Conservation (phyloP, 176 grass and related monocot genomes). For the Bolboschoenus planiculmis region DNA sequence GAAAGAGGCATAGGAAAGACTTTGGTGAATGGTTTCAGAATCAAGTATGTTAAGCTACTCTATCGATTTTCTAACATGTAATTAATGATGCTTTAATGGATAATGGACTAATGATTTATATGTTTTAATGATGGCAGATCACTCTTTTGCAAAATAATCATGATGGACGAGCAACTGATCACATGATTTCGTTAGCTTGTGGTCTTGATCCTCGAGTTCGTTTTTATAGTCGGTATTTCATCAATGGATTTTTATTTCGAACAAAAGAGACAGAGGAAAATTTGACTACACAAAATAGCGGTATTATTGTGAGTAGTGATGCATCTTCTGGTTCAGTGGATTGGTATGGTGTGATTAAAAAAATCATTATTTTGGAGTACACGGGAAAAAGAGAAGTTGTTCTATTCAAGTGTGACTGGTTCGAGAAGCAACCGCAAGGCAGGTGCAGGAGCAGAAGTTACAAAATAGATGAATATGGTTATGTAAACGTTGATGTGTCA, state of each 20-base stretch:
- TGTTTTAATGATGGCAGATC: not conserved
- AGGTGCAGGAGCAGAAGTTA: not conserved
- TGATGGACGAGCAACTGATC: not conserved
- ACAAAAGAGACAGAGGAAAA: not conserved
- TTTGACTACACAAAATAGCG: not conserved
- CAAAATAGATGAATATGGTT: not conserved
- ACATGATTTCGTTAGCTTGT: not conserved
- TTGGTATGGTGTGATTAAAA: not conserved
- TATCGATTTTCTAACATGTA: no score
- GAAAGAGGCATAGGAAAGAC: not conserved
- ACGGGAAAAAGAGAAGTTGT: not conserved
- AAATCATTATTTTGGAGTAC: not conserved
- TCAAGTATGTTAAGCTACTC: not conserved
- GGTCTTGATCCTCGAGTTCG: not conserved
- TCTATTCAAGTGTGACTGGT: not conserved
- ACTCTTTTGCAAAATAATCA: not conserved
- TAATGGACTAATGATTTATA: not conserved
- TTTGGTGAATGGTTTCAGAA: not conserved
- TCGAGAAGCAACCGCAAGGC: not conserved
- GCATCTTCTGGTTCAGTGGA: not conserved
- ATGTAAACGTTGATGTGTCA: not conserved
- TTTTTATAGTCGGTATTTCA: not conserved
- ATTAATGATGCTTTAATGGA: no score
- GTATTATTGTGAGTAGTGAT: not conserved
- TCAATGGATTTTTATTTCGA: not conserved